A percentile compares a stretch with the other conserved stretches of the same genome.
Conservation (phyloP, 129 eudicot species). For the Centella asiatica region DNA sequence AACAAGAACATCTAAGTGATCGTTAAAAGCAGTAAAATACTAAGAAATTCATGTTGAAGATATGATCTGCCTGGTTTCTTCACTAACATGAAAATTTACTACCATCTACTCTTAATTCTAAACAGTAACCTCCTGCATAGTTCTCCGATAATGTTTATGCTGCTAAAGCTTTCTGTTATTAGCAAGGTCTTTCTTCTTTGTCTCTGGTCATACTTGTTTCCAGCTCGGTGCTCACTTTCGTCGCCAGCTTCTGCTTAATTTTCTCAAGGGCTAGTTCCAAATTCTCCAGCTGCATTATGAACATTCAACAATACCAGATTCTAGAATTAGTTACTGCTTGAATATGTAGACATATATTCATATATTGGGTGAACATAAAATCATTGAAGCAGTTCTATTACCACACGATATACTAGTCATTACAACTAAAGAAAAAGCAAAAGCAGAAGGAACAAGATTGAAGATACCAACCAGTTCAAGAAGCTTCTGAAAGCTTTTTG, state of each 20-base stretch:
- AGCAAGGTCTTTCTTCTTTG: not conserved
- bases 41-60: not conserved
- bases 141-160: not conserved
- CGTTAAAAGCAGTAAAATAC: no score
- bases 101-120: not conserved
- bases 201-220: conserved; percentile 4
- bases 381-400: no score
- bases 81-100: not conserved
- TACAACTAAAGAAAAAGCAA: no score
- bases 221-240: conserved; percentile 22
- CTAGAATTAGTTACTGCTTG: not conserved
- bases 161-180: not conserved
- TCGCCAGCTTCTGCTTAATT: conserved; percentile 38
- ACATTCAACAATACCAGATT: conserved; percentile 1
- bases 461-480: conserved; percentile 47
- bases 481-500: conserved; percentile 62
- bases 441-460: no score
- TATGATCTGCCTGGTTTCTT: not conserved
- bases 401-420: no score
- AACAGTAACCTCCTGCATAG: not conserved
- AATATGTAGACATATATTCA: no score
- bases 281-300: conserved; percentile 32
- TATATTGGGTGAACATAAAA: not conserved
- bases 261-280: conserved; percentile 52
- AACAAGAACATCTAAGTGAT: no score